Evolutionary conservation across 805 yeast species (phyloP), one percentile per base, ranked within the genome.

Genomic region (Barnettozyma sucrosica): DNA sequence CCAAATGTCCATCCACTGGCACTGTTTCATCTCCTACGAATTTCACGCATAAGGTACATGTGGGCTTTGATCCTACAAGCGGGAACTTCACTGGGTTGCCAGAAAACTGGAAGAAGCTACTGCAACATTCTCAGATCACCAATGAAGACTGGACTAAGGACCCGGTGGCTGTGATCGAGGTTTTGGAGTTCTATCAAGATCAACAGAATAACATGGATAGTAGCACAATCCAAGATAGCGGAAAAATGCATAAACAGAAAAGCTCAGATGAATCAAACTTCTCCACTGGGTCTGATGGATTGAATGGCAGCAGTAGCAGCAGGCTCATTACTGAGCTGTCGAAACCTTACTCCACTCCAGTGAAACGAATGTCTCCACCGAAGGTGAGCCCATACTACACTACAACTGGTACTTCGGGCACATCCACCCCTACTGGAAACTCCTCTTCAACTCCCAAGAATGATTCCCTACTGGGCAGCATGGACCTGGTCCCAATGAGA

Each of bases 51-150:
- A 86, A 83, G 60, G 97, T 90, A 16, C 93, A 86, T 63, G 92
- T 86, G 23, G 90, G 90, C 1, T 85, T 83, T 58, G 95, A 86
- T 63, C 92, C 93, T 4, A 82, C 85, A 25, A 76, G 74, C 44
- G 97, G 97, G 10, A 85, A 84, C 41, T 90, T 85, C 65, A 89
- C 95, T 1, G 99, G 97, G 5, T 76, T 93, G 55, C 99, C 99
- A 2, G 82, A 82, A 13, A 93, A 89, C 55, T 93, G 99, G 99
- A 92, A 89, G 54, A 77, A 82, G 55, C 72, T 90, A 39, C 75
- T 93, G 41, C 78, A 83, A 42, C 89, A 89, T 20, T 86, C 93
- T 47, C 92, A 96, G 47, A 89, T 93, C 54, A 86, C 97, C 3
- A 83, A 81, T 50, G 92, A 84, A 56, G 99, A 93, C 61, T 93